These are phyloP conservation scores for Aspergillus kassunensis DNA, from an alignment of 495 filamentous ascomycete species.

Conservation along the genomic window DNA sequence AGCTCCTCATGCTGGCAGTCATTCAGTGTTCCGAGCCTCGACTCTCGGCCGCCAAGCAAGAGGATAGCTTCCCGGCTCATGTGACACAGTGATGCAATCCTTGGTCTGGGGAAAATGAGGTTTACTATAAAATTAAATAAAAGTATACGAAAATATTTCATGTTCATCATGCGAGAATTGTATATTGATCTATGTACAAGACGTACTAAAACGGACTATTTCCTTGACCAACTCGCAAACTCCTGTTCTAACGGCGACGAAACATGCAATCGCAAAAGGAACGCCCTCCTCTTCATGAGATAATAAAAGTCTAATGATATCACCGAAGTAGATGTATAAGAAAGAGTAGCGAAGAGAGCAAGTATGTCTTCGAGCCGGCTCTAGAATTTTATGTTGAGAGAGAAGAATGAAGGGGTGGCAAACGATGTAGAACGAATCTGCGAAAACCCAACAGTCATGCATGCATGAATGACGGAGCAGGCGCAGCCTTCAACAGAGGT, in stretches of 20 bases:
- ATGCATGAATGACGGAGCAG: constrained; percentile 3
- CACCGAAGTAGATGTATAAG: neutral
- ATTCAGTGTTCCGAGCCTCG: constrained; percentile 1
- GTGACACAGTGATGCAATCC: constrained; percentile 8
- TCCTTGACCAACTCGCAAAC: constrained; percentile 1
- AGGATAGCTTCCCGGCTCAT: constrained; percentile 15
- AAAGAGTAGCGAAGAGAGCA: neutral
- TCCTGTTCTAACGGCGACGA: neutral
- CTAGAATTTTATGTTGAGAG: neutral
- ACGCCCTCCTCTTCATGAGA: constrained; percentile 1
- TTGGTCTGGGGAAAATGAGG: too few species aligned
- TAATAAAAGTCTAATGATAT: constrained; percentile 5
- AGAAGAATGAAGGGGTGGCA: neutral
- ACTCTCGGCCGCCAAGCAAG: constrained; percentile 10
- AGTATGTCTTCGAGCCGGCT: neutral
- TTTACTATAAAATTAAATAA: too few species aligned
- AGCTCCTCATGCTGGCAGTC: constrained; percentile 7
- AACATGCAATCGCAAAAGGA: neutral
- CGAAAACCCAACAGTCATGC: neutral
- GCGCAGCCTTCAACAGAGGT: constrained; percentile 7
- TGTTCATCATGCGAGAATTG: constrained; percentile 1
- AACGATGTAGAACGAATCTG: neutral
- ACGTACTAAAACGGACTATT: constrained; percentile 4
- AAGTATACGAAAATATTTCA: too few species aligned
- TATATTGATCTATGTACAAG: neutral